A percentile compares a stretch with the other conserved stretches of the same genome.
Conservation (phyloP, 148 eudicot species). For the Pouteria glomerata region DNA sequence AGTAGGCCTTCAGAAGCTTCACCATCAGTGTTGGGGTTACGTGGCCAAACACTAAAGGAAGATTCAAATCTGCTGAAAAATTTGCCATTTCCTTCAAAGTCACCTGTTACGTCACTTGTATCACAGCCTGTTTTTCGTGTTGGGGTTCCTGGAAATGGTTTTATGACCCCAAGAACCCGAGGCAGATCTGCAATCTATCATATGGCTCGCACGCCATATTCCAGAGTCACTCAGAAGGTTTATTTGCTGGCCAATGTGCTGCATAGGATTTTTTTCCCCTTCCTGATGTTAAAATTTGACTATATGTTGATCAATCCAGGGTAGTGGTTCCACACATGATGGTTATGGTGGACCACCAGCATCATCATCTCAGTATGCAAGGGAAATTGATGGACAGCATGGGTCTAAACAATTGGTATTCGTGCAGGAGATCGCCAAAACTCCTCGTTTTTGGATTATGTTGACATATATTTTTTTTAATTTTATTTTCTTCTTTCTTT, state of each 20-base stretch:
- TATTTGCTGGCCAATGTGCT: constrained; percentile 2
- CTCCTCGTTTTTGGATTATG: background rate
- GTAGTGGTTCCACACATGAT: constrained; percentile 19
- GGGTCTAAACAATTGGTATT: constrained; percentile 44
- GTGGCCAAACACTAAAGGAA: constrained; percentile 37
- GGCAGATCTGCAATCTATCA: constrained; percentile 74
- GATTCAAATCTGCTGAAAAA: constrained; percentile 29
- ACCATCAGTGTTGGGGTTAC: constrained; percentile 40
- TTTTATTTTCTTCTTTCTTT: constrained; percentile 2
- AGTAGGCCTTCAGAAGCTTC: constrained; percentile 51
- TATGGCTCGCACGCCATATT: constrained; percentile 83
- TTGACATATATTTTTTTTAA: constrained; percentile 6
- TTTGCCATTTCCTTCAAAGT: constrained; percentile 21
- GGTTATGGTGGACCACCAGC: constrained; percentile 26
- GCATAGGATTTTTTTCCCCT: too few relatives aligned
- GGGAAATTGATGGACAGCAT: constrained; percentile 28
- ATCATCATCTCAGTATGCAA: constrained; percentile 28
- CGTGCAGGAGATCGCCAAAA: constrained; percentile 3
- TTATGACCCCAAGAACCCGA: constrained; percentile 56
- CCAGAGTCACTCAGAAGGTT: constrained; percentile 53
- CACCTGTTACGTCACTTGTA: constrained; percentile 29
- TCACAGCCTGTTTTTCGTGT: constrained; percentile 26
- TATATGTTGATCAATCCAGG: constrained; percentile 33
- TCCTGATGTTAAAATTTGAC: too few relatives aligned
- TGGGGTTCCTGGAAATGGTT: constrained; percentile 46